These are phyloP conservation scores for Petrea volubilis DNA, from an alignment of 257 asterid genomes.

Conservation along the genomic window DNA sequence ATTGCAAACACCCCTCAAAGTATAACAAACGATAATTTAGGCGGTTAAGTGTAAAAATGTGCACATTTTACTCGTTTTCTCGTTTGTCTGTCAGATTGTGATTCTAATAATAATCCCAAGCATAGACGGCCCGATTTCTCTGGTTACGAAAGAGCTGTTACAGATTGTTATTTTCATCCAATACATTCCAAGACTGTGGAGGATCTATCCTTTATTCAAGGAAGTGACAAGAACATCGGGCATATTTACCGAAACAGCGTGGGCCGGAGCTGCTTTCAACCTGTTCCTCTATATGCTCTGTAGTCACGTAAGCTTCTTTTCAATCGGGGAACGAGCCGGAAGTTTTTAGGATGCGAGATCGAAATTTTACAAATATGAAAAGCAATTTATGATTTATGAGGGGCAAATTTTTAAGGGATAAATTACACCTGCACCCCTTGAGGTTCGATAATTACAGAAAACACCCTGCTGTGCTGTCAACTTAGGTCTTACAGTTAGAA, in stretches of 20 bases:
- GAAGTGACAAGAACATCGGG: slow-evolving; percentile 64
- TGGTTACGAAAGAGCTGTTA: slow-evolving; percentile 42
- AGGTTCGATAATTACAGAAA: too few relatives aligned
- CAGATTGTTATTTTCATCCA: slow-evolving; percentile 42
- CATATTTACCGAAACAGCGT: slow-evolving; percentile 58
- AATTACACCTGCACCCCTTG: too few relatives aligned
- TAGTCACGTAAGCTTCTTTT: slow-evolving; percentile 53
- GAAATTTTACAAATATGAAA: too few relatives aligned
- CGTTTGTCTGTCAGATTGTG: slow-evolving; percentile 35
- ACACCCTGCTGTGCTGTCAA: too few relatives aligned
- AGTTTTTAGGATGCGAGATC: too few relatives aligned
- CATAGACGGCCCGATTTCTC: slow-evolving; percentile 37
- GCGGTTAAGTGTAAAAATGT: too few relatives aligned
- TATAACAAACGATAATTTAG: too few relatives aligned
- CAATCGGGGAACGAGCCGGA: too few relatives aligned
- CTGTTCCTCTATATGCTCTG: slow-evolving; percentile 68
- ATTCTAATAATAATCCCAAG: slow-evolving; percentile 37
- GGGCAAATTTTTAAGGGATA: too few relatives aligned
- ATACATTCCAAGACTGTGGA: slow-evolving; percentile 51
- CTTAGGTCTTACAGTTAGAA: too few relatives aligned
- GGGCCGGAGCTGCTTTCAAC: slow-evolving; percentile 79
- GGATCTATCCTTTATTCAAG: slow-evolving; percentile 56
- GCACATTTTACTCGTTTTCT: background rate
- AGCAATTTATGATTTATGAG: too few relatives aligned
- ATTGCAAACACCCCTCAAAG: too few relatives aligned